Evolutionary conservation across 257 asterid genomes (phyloP).

Genomic region (Ilex asprella): DNA sequence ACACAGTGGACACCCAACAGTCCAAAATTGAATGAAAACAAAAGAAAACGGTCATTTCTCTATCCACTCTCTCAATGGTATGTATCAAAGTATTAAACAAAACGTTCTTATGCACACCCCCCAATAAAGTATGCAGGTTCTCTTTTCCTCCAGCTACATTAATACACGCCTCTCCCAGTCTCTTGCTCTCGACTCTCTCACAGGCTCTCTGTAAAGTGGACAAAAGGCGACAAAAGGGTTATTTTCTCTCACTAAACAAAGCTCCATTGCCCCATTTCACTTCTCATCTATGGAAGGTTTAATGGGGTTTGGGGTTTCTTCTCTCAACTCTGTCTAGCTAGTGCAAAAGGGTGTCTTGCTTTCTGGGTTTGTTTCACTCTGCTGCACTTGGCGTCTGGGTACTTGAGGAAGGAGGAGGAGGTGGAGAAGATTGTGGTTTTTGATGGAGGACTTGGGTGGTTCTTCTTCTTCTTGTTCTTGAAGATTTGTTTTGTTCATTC

Average conservation of each 20-base stretch:
- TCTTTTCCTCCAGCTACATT: conserved; percentile 7
- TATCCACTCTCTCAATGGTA: neutral
- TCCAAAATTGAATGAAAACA: neutral
- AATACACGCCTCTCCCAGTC: conserved; percentile 6
- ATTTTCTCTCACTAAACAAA: neutral
- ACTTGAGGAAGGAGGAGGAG: conserved; percentile 15
- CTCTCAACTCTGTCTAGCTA: conserved; percentile 32
- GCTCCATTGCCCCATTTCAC: neutral
- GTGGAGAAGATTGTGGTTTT: neutral
- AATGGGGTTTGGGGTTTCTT: conserved; percentile 22
- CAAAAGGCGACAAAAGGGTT: neutral
- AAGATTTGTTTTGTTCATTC: neutral
- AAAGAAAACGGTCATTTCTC: neutral
- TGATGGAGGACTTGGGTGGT: conserved; percentile 13
- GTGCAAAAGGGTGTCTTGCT: conserved; percentile 33
- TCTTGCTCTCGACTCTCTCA: neutral
- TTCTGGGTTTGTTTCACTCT: neutral
- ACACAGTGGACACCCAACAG: neutral
- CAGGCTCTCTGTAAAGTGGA: conserved; percentile 4
- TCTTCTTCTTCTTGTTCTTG: conserved; percentile 1
- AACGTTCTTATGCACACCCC: conserved; percentile 48
- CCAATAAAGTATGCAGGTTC: conserved; percentile 47
- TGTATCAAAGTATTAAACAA: conserved; percentile 17
- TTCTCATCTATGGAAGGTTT: conserved; percentile 1
- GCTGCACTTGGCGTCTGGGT: conserved; percentile 1